Conservation (phyloP, 805 yeast species). For the Clavispora vitiphila region DNA sequence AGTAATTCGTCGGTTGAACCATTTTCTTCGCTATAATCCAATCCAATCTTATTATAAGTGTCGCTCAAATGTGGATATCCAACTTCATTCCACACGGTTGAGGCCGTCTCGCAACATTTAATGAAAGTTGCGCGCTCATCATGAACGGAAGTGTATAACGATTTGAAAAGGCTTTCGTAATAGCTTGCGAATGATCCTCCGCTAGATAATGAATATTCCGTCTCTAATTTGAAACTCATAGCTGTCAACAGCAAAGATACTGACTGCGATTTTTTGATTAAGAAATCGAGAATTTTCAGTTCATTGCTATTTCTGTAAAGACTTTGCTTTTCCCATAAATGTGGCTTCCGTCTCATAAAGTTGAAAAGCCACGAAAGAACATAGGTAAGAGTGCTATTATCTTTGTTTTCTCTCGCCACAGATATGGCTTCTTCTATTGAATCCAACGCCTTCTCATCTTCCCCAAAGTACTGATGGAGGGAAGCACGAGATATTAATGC, state of each 20-base stretch:
- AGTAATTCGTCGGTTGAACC: slow-evolving; percentile 3
- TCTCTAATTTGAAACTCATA: slow-evolving; percentile 62
- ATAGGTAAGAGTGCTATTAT: slow-evolving; percentile 64
- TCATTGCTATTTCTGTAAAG: slow-evolving; percentile 48
- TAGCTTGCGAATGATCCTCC: slow-evolving; percentile 44
- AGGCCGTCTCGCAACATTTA: slow-evolving; percentile 41
- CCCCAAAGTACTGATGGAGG: slow-evolving; percentile 63
- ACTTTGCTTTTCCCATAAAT: slow-evolving; percentile 40
- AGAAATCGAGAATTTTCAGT: slow-evolving; percentile 61
- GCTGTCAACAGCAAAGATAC: slow-evolving; percentile 48
- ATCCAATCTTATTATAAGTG: slow-evolving; percentile 44
- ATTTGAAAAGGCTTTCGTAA: slow-evolving; percentile 53
- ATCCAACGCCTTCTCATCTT: slow-evolving; percentile 62
- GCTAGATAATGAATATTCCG: slow-evolving; percentile 47
- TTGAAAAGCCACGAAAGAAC: slow-evolving; percentile 70
- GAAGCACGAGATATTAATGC: slow-evolving; percentile 71
- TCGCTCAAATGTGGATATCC: slow-evolving; percentile 46
- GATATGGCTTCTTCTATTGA: slow-evolving; percentile 84
- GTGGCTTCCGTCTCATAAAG: slow-evolving; percentile 65
- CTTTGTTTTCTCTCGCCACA: slow-evolving; percentile 83
- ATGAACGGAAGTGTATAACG: slow-evolving; percentile 50
- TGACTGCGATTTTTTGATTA: slow-evolving; percentile 49
- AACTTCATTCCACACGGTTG: slow-evolving; percentile 47
- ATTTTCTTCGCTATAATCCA: slow-evolving; percentile 31
- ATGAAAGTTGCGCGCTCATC: slow-evolving; percentile 40